Evolutionary conservation across 176 grass and related monocot species (phyloP), one percentile per base, ranked within the genome.

Genomic region (Ampelocalamus luodianensis): DNA sequence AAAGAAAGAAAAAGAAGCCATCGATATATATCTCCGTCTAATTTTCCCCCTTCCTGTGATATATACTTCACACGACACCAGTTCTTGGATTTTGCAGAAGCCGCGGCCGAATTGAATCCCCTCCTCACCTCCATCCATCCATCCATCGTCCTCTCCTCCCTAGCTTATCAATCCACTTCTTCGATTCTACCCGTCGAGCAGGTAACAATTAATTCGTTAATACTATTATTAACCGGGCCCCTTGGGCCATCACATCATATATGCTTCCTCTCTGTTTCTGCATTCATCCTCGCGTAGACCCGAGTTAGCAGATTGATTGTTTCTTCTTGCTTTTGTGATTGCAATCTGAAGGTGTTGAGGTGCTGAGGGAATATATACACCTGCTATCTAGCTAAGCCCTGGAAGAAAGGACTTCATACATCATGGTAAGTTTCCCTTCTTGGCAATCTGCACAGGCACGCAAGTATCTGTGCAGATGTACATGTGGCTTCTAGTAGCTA

Each of bases 41-140:
- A 20, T 18, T 49, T 49, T 42, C 37, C 77, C 24, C 48, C 74
- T 68, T 87, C 68, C 39, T 45, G 71, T 48, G 77, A 74, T 65
- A 82, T 86, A 77, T 76, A 46, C 70, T 74, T 61, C 72, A 77
- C 77, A 79, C 87, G 71, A 54, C 24, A 65, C 62, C 87, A 53
- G 44, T 77, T 82, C 55, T 82, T 82, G 10, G 83, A 72, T 90
- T 85, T 90, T 90, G 83, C 72, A 90, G 72, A 90, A 90, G 77
- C 24, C 64, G 39, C 65, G 38, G 1, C 1, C 76, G 54, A 61
- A 54, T 36, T 78, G 17, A 68, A 74, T 85, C 82, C 70, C 77
- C 77, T 68, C 83, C 79, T 72, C 77, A 45, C 76, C 62, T 37
- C 79, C 51, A 15, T 72, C 54, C 7, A 13, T 77, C 51, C 6